A percentile compares a stretch with the other conserved stretches of the same genome.
Conservation (phyloP, 208 protist species). For the Phytomonas sp. region DNA sequence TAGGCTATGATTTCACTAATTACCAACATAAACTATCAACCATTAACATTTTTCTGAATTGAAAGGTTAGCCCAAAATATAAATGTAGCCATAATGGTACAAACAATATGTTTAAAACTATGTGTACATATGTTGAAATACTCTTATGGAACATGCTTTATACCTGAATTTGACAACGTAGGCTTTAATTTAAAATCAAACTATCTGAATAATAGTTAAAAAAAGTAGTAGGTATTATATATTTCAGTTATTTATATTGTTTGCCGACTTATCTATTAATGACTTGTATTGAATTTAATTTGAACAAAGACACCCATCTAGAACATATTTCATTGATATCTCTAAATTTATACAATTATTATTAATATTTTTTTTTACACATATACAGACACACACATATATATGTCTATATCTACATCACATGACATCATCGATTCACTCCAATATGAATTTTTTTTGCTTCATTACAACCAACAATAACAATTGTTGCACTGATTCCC, state of each 20-base stretch:
- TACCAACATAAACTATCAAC: background rate
- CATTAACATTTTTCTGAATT: background rate
- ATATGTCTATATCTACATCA: constrained; percentile 6
- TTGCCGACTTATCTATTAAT: background rate
- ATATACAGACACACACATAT: background rate
- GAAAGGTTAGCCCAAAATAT: background rate
- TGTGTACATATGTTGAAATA: background rate
- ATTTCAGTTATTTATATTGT: background rate
- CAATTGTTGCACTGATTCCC: background rate
- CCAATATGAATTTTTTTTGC: background rate
- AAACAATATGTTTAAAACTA: background rate
- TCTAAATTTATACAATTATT: background rate
- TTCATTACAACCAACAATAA: background rate
- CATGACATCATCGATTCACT: background rate
- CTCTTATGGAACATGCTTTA: background rate
- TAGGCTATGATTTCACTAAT: too few relatives aligned
- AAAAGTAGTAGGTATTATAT: background rate
- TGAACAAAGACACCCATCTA: background rate
- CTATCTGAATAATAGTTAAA: background rate
- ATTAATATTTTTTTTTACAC: background rate
- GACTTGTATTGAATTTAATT: constrained; percentile 1
- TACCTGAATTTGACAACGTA: background rate
- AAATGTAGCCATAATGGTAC: background rate
- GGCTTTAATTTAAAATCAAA: background rate
- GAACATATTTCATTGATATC: background rate